Conservation (phyloP, 805 yeast genomes). For the Candida arabinofermentans region DNA sequence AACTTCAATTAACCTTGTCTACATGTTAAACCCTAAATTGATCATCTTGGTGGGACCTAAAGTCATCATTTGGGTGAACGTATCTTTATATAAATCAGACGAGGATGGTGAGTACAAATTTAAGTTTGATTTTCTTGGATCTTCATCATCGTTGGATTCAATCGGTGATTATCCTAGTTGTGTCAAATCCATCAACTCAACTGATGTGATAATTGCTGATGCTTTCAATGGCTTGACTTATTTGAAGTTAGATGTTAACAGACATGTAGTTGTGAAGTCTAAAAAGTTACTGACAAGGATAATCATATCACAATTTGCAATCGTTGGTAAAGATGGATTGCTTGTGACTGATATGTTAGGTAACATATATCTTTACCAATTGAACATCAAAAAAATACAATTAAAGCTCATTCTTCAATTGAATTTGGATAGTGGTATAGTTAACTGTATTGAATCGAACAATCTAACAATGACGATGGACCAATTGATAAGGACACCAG, state of each 20-base stretch:
- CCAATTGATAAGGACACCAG: neutral
- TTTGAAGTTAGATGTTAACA: slow-evolving; percentile 4
- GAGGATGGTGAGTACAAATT: slow-evolving; percentile 3
- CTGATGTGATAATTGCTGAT: slow-evolving; percentile 15
- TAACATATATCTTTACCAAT: slow-evolving; percentile 14
- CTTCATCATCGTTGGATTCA: neutral
- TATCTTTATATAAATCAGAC: slow-evolving; percentile 2
- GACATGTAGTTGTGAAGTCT: slow-evolving; percentile 1
- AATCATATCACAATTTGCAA: slow-evolving; percentile 8
- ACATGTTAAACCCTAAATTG: neutral
- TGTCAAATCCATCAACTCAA: neutral
- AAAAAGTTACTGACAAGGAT: neutral
- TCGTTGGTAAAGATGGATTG: slow-evolving; percentile 12
- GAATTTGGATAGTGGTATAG: neutral
- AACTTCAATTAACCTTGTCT: neutral
- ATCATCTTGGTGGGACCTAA: slow-evolving; percentile 13
- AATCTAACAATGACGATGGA: neutral
- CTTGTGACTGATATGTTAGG: slow-evolving; percentile 24
- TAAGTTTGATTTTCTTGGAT: slow-evolving; percentile 4
- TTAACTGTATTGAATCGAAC: neutral
- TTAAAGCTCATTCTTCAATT: neutral
- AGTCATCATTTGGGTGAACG: slow-evolving; percentile 6
- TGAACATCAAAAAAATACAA: neutral
- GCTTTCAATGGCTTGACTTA: slow-evolving; percentile 19
- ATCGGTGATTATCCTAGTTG: slow-evolving; percentile 6